phyloP scores from a whole-genome alignment of 2,329 filamentous ascomycete genomes.

The Claviceps sp. region DNA sequence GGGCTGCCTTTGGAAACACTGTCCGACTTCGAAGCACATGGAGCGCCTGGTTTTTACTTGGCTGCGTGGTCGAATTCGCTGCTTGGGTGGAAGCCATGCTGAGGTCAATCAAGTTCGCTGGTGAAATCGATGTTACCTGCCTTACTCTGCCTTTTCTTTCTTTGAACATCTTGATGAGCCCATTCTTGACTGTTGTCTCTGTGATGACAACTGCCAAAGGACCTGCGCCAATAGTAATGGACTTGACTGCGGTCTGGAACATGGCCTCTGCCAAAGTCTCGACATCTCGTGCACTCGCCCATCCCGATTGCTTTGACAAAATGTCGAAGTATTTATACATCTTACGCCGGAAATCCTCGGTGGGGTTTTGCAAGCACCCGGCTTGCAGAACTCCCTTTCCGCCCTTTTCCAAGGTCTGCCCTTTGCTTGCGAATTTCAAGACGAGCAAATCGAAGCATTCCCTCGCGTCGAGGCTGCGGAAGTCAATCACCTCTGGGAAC shows the following conservation, averaged over 20 bases:
- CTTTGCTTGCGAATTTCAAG: slow-evolving; percentile 24
- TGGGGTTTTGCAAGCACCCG: slow-evolving; percentile 12
- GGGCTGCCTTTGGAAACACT: neutral
- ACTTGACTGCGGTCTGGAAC: slow-evolving; percentile 18
- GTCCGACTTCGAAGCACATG: too few relatives aligned
- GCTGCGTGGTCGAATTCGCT: neutral
- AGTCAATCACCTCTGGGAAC: slow-evolving; percentile 49
- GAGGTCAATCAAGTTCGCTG: neutral
- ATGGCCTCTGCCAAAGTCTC: slow-evolving; percentile 37
- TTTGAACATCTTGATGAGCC: neutral
- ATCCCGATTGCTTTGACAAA: slow-evolving; percentile 27
- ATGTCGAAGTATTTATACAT: slow-evolving; percentile 20
- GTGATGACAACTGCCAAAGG: neutral
- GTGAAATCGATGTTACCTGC: neutral
- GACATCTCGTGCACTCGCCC: slow-evolving; percentile 53
- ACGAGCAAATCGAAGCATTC: slow-evolving; percentile 26
- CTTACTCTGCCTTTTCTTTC: neutral
- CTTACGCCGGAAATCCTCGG: slow-evolving; percentile 1
- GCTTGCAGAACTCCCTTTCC: slow-evolving; percentile 12
- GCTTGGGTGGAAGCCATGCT: neutral
- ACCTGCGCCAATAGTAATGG: slow-evolving; percentile 6
- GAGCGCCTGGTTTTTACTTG: neutral
- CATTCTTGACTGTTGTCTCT: neutral
- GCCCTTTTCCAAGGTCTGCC: slow-evolving; percentile 8
- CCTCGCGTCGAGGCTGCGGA: slow-evolving; percentile 28